Evolutionary conservation across 2,329 filamentous ascomycete species (phyloP), one percentile per base, ranked within the genome.

Genomic region (Monilinia aucupariae): DNA sequence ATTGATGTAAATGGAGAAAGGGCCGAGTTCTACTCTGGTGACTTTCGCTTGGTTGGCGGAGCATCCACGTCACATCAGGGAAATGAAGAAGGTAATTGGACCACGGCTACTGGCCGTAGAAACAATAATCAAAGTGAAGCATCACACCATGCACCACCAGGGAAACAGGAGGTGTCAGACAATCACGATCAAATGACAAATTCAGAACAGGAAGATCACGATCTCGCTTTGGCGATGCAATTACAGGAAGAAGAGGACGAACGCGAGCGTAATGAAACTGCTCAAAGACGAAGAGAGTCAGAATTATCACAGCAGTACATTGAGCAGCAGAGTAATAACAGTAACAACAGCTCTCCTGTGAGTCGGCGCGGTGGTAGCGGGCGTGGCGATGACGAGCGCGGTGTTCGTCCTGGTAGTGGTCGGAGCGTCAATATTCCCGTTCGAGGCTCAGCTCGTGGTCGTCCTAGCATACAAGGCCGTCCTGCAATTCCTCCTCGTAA

Each of bases 191-290:
- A 66, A 43, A 66, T 64, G 63, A 66, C 68, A 22, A 71, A 59
- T 27, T 76, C 80, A 67, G 81, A 88, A 76, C 82, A 96, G 78
- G 85, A 97, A 76, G 92, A 97, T 70, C 86, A 83, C 60, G 90
- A 94, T 65, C 77, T 97, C 37, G 94, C 94, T 0, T 81, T 97
- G 3, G 92, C 93, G 0, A 80, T 99, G 8, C 94, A 97, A 72
- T 82, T 97, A 1, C 93, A 97, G 74, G 94, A 97, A 71, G 92
- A 96, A 73, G 93, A 97, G 74, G 91, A 97, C 67, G 87, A 91
- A 70, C 83, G 86, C 17, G 85, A 92, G 67, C 82, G 84, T n/a
- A 69, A 72, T 8, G 81, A 85, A 56, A 82, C 85, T 55, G 84
- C 83, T 12, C 82, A 86, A 1, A 81, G 87, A 9, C 79, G 81